These are phyloP conservation scores for Phyllosticta capitalensis DNA, from an alignment of 2,329 filamentous ascomycete species.

Conservation along the genomic window DNA sequence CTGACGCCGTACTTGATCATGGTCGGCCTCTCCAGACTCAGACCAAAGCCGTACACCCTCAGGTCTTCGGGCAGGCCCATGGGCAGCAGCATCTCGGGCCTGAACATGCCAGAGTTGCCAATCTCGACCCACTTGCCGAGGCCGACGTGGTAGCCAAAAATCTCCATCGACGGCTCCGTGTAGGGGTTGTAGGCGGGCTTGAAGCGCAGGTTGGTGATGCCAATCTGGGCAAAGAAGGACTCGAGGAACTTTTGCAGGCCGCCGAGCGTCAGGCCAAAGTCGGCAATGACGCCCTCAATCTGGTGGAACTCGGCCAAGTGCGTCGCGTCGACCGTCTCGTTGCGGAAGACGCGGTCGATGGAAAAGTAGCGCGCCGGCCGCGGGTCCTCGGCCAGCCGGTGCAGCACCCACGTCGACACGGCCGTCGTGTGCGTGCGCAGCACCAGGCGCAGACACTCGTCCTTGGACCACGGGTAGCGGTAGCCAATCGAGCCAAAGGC, in stretches of 20 bases:
- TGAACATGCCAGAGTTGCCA: conserved; percentile 97
- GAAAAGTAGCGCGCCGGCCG: conserved; percentile 94
- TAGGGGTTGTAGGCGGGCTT: conserved; percentile 90
- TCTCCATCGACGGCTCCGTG: conserved; percentile 87
- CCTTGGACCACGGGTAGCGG: conserved; percentile 83
- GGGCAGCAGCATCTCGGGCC: conserved; percentile 90
- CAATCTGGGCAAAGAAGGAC: conserved; percentile 94
- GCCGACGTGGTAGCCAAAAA: conserved; percentile 89
- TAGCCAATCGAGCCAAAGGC: conserved; percentile 95
- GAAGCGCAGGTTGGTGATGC: conserved; percentile 77
- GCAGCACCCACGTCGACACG: conserved; percentile 80
- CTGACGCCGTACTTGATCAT: conserved; percentile 82
- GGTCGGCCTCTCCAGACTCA: conserved; percentile 85
- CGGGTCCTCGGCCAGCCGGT: conserved; percentile 76
- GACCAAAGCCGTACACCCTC: conserved; percentile 87
- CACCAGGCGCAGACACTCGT: conserved; percentile 79
- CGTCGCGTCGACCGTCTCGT: conserved; percentile 93
- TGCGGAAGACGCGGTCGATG: conserved; percentile 96
- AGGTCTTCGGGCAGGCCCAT: conserved; percentile 91
- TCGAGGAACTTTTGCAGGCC: conserved; percentile 92
- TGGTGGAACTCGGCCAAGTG: conserved; percentile 98
- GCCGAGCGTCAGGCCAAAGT: conserved; percentile 85
- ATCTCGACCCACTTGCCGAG: conserved; percentile 91
- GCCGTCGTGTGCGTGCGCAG: conserved; percentile 95
- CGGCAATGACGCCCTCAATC: conserved; percentile 95